Conservation (phyloP, 768 basidiomycete genomes). For the Multifurca ochricompacta region DNA sequence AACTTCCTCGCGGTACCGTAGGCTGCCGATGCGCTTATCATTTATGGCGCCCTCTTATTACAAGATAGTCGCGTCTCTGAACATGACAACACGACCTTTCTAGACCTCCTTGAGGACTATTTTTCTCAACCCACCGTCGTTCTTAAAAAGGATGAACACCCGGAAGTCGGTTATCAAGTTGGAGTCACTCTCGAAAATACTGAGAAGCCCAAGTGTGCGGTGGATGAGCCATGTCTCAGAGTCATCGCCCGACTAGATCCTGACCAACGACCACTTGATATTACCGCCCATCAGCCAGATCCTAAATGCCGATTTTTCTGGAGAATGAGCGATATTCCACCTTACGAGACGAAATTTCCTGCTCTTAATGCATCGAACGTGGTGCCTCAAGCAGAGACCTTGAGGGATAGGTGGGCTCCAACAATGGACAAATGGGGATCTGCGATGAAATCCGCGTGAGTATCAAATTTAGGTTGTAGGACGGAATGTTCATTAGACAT, state of each 20-base stretch:
- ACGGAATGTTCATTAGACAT: background rate
- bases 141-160: slow-evolving; percentile 70
- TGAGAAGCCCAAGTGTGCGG: slow-evolving; percentile 83
- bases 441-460: slow-evolving; percentile 84
- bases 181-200: slow-evolving; percentile 96
- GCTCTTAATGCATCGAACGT: slow-evolving; percentile 76
- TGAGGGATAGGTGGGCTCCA: slow-evolving; percentile 58
- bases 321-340: slow-evolving; percentile 68
- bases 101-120: slow-evolving; percentile 91
- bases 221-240: slow-evolving; percentile 70
- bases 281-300: slow-evolving; percentile 71
- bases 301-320: slow-evolving; percentile 95
- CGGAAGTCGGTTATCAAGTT: slow-evolving; percentile 84
- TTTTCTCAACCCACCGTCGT: slow-evolving; percentile 62
- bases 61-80: slow-evolving; percentile 81
- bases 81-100: slow-evolving; percentile 70
- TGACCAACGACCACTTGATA: slow-evolving; percentile 78
- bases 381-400: slow-evolving; percentile 50
- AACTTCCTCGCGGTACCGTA: slow-evolving; percentile 26
- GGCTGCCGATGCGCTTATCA: slow-evolving; percentile 77
- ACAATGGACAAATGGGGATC: slow-evolving; percentile 82
- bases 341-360: slow-evolving; percentile 74
- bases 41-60: slow-evolving; percentile 80
- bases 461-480: slow-evolving; percentile 2
- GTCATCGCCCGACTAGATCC: slow-evolving; percentile 74